Percentiles rank a stretch among this genome's conserved stretches.
Conservation (phyloP, 2,329 filamentous ascomycete genomes). For the Pezizomycotina sp. region DNA sequence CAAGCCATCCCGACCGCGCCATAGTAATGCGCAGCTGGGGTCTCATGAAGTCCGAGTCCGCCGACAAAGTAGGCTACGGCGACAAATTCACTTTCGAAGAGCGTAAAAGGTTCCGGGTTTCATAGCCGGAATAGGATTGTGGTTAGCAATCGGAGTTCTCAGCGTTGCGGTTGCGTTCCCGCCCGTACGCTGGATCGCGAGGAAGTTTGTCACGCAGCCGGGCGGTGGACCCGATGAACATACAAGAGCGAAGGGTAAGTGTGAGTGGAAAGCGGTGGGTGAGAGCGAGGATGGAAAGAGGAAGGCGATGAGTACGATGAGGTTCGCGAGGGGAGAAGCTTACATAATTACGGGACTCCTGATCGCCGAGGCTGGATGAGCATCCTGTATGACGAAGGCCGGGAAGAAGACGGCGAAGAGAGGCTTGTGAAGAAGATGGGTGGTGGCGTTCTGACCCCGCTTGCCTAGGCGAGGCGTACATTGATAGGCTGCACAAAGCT, state of each 20-base stretch:
- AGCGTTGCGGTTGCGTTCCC: conserved; percentile 29
- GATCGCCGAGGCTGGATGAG: conserved; percentile 21
- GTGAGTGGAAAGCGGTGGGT: conserved; percentile 14
- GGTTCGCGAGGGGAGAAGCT: conserved; percentile 20
- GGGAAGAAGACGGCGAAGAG: conserved; percentile 27
- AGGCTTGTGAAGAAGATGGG: conserved; percentile 31
- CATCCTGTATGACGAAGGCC: conserved; percentile 12
- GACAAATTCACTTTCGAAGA: conserved; percentile 44
- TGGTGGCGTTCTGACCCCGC: conserved; percentile 36
- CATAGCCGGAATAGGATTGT: conserved; percentile 36
- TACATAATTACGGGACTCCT: conserved; percentile 23
- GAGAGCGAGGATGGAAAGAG: conserved; percentile 6
- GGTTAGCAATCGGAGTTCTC: conserved; percentile 35
- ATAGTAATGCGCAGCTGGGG: conserved; percentile 49
- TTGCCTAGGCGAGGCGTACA: conserved; percentile 33
- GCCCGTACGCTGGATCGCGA: conserved; percentile 24
- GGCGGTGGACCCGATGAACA: conserved; percentile 22
- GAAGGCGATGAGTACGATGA: conserved; percentile 22
- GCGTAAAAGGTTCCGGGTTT: conserved; percentile 37
- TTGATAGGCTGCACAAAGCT: conserved; percentile 32
- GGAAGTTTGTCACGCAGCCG: conserved; percentile 19
- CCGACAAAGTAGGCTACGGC: conserved; percentile 38
- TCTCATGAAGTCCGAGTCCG: conserved; percentile 30
- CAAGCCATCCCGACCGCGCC: conserved; percentile 37
- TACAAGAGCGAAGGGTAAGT: conserved; percentile 6